phyloP scores from a whole-genome alignment of 148 eudicot species.

The Rhododendron vialii region DNA sequence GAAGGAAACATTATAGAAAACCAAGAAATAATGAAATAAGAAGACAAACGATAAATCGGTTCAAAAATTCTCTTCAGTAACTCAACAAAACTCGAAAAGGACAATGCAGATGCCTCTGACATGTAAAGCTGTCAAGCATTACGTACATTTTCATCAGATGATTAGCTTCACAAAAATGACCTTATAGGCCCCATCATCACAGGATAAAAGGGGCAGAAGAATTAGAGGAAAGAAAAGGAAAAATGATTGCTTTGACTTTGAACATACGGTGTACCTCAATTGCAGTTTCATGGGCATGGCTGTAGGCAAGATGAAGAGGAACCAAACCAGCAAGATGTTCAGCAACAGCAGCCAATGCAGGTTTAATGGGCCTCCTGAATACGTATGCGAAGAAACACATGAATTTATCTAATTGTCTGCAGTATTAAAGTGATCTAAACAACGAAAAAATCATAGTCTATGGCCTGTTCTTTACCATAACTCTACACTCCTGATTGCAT shows the following conservation, averaged over 20 bases:
- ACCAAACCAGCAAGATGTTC: slow-evolving; percentile 92
- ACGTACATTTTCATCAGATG: slow-evolving; percentile 1
- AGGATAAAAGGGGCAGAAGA: neutral
- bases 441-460: neutral
- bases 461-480: neutral
- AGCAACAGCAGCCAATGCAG: slow-evolving; percentile 85
- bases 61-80: neutral
- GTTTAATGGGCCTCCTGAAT: slow-evolving; percentile 81
- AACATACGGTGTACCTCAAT: slow-evolving; percentile 55
- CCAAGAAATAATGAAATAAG: neutral
- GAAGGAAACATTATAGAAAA: neutral
- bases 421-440: neutral
- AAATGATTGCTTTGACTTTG: neutral
- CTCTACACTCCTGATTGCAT: neutral
- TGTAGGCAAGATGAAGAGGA: slow-evolving; percentile 91
- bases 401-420: slow-evolving; percentile 7
- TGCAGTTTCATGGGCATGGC: slow-evolving; percentile 94
- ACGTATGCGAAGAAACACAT: neutral
- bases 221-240: neutral
- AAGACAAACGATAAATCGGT: neutral
- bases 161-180: neutral
- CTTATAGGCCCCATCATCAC: neutral
- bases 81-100: neutral
- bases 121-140: neutral
- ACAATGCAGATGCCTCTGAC: neutral